phyloP scores from a whole-genome alignment of 2,329 filamentous ascomycete genomes.

The Colletotrichum filicis region DNA sequence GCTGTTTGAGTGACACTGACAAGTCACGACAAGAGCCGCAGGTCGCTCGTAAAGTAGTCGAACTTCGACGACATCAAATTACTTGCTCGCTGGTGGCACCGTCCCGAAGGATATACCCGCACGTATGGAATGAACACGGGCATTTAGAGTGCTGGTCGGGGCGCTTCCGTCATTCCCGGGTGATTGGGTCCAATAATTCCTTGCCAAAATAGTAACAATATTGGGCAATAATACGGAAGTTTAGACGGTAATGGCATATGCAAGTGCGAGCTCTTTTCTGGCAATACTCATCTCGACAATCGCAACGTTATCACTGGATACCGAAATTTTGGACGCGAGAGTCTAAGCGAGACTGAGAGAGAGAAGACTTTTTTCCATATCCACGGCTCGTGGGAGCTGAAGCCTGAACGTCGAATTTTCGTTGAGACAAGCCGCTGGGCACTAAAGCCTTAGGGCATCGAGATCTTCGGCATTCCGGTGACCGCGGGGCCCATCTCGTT shows the following conservation, averaged over 20 bases:
- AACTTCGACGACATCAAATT: too few species aligned
- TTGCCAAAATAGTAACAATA: neutral
- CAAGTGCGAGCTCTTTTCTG: neutral
- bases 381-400: too few species aligned
- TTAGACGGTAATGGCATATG: neutral
- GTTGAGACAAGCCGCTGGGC: neutral
- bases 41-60: neutral
- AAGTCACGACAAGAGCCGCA: neutral
- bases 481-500: neutral
- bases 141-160: constrained; percentile 3
- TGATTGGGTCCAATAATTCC: neutral
- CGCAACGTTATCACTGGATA: neutral
- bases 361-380: neutral
- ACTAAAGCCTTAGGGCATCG: neutral
- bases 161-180: neutral
- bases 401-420: neutral
- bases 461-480: neutral
- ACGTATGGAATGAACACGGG: neutral
- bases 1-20: neutral
- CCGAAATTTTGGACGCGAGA: neutral
- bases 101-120: neutral
- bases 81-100: neutral
- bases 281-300: neutral
- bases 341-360: neutral
- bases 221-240: neutral